Percentiles rank a stretch among this genome's conserved stretches.
These are phyloP conservation scores for Acorus gramineus DNA, from an alignment of 106 monocot species.

Conservation along the genomic window DNA sequence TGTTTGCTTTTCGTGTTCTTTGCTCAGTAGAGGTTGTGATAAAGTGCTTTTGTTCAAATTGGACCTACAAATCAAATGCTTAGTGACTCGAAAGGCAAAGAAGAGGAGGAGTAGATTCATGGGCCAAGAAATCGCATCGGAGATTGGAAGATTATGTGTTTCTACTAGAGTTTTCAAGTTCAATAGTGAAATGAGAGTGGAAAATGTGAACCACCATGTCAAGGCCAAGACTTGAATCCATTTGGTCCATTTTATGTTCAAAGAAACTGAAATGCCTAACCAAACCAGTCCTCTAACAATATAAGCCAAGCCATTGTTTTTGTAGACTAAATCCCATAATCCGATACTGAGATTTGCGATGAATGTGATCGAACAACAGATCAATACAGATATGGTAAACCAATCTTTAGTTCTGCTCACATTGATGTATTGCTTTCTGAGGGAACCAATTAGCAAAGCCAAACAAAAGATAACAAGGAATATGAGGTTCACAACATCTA, in stretches of 20 bases:
- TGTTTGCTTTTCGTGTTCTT: constrained; percentile 8
- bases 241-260: constrained; percentile 2
- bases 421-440: neutral
- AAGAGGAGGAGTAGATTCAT: constrained; percentile 28
- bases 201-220: constrained; percentile 18
- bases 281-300: constrained; percentile 12
- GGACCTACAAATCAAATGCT: neutral
- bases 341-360: neutral
- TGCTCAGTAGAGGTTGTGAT: constrained; percentile 31
- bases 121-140: constrained; percentile 13
- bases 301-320: neutral
- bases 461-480: no score
- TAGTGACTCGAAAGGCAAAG: constrained; percentile 15
- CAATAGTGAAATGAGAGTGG: constrained; percentile 1
- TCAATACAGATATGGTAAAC: constrained; percentile 6
- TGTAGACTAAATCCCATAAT: neutral
- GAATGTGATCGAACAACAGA: constrained; percentile 1
- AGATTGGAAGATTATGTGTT: constrained; percentile 2
- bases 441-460: no score
- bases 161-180: constrained; percentile 9
- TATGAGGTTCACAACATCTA: no score
- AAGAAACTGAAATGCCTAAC: constrained; percentile 9
- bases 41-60: neutral
- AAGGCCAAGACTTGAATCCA: constrained; percentile 4
- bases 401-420: neutral